phyloP scores from a whole-genome alignment of 139 green algal genomes.

The Gonium pectorale region DNA sequence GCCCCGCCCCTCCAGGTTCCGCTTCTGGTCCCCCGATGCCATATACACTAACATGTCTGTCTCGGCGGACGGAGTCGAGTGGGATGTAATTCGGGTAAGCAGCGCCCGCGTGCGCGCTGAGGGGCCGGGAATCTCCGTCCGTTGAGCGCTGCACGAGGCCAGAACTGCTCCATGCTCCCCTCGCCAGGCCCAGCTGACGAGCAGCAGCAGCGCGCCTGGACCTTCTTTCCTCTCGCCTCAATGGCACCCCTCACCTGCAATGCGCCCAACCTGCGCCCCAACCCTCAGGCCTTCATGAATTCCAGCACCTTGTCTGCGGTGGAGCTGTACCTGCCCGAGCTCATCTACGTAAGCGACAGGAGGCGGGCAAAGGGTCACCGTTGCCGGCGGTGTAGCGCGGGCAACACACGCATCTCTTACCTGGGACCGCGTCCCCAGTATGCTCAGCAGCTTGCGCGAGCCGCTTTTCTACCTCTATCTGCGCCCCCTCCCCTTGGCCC shows the following conservation, averaged over 20 bases:
- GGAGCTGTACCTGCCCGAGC: conserved; percentile 16
- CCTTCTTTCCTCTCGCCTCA: neutral
- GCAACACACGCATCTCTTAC: too few species aligned
- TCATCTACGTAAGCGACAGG: neutral
- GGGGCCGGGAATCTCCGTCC: too few species aligned
- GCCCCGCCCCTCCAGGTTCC: neutral
- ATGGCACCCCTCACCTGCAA: too few species aligned
- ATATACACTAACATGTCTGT: neutral
- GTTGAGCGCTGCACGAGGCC: too few species aligned
- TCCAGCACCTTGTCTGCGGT: neutral
- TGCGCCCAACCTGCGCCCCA: too few species aligned
- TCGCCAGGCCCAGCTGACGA: neutral
- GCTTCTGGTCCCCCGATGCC: conserved; percentile 19
- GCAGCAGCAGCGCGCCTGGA: neutral
- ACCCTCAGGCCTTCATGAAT: conserved; percentile 12
- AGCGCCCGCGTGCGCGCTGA: too few species aligned
- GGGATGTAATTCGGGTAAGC: neutral
- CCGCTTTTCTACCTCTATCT: too few species aligned
- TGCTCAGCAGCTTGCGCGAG: too few species aligned
- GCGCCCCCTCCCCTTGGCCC: too few species aligned
- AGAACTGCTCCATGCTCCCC: neutral
- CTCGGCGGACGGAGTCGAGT: conserved; percentile 6
- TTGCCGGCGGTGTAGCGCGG: too few species aligned
- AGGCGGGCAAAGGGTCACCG: neutral
- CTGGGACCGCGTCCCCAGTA: too few species aligned